Base-by-base conservation (phyloP, 495 filamentous ascomycete species). In the Podospora fimiseda region DNA sequence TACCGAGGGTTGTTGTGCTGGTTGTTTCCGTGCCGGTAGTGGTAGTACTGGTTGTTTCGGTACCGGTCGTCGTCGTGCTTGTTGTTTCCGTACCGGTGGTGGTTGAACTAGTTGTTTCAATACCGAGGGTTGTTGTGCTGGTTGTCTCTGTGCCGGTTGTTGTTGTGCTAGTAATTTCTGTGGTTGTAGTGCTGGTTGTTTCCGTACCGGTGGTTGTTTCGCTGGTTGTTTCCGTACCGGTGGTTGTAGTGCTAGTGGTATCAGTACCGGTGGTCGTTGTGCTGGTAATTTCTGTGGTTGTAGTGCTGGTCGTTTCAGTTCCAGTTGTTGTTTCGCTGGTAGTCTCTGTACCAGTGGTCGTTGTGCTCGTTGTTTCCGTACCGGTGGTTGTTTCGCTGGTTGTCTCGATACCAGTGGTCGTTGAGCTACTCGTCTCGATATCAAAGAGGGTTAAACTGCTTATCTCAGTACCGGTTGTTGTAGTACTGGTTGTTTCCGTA, bases 221-320 rank as follows among this genome's bases (percentile, higher is more conserved):
- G 11, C 22, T 47, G 7, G 44, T 30, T 13, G 44, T 47, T 1
- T 9, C 4, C 0, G 44, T 47, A 2, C 43, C 43, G 8, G 44
- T 47, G 22, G 44, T 47, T 9, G 44, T 47, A 4, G 23, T 47
- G 23, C 43, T 46, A 14, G 19, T 30, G 2, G 44, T 47, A 5
- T 11, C 14, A 16, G 44, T 47, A 9, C 44, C 44, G 6, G 44
- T 47, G n/a, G 44, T 47, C 18, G 44, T 47, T 13, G 44, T 47
- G 23, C 44, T 47, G 13, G n/a, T n/a, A n/a, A n/a, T n/a, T n/a
- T n/a, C n/a, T n/a, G n/a, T n/a, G n/a, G 44, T 24, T 15, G 44
- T 27, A 15, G 44, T 47, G 44, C 21, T 23, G 14, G 44, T 47
- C 2, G 22, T 47, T 4, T 5, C 5, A 5, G 44, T 27, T 11